Evolutionary conservation across 169 alveolate species (phyloP), one percentile per base, ranked within the genome.

Genomic region (Plasmodium reichenowi): DNA sequence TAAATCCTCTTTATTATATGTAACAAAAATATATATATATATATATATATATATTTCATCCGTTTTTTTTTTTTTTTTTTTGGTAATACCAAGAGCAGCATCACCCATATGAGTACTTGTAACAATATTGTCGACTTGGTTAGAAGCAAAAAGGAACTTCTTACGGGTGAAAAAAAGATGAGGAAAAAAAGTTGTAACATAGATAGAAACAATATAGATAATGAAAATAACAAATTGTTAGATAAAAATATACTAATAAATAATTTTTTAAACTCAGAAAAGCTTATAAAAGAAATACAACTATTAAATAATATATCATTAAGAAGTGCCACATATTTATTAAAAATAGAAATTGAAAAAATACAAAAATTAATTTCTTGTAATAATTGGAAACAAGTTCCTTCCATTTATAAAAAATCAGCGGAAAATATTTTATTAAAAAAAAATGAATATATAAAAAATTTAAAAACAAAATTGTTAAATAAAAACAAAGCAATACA

Each of bases 351-450:
- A 12, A 32, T 76, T 22, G 48, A 43, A 6, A 76, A 76, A 64
- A 76, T 76, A 12, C 59, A 62, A 20, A 76, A 64, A 56, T 47
- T 76, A 3, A 62, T 10, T 26, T 47, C 63, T 13, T 76, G 88
- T 56, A 45, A 17, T 8, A 47, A 64, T 47, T 76, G 88, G 88
- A 22, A 50, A 20, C 63, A 50, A 3, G 73, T 64, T n/a, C 88
- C 88, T 26, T 76, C 47, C 32, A 67, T 76, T 22, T 76, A 76
- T 50, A 74, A 76, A 43, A 76, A 76, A 58, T 63, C 88, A 64
- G 88, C 88, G 1, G 38, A 63, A 17, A 75, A 76, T 13, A 50
- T 76, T n/a, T 8, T 63, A 17, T 10, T 63, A 32, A 48, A 26
- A 12, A 76, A 58, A 64, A 76, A 54, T 6, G 76, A 76, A 38